Evolutionary conservation across 257 asterid genomes (phyloP).

Genomic region (Apocynum venetum): DNA sequence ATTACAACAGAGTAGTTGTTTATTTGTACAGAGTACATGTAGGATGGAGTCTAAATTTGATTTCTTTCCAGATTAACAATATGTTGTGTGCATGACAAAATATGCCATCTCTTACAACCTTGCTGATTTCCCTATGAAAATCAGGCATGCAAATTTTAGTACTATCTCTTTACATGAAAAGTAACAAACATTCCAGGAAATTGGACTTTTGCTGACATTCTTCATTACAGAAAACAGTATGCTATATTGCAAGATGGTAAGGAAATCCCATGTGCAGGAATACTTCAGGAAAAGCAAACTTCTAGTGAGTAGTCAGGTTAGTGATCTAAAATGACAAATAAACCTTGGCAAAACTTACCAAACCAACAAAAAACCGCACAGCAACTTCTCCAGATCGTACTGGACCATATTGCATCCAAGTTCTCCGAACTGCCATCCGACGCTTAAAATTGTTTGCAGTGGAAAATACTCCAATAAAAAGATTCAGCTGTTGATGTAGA

Average conservation of each 20-base stretch:
- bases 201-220: not conserved
- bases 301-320: not conserved
- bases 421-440: conserved; percentile 96
- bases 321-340: not conserved
- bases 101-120: not conserved
- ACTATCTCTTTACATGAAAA: not conserved
- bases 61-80: not conserved
- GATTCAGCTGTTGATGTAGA: conserved; percentile 46
- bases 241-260: not conserved
- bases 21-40: not conserved
- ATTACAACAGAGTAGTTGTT: not conserved
- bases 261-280: not conserved
- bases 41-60: not conserved
- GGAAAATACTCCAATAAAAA: conserved; percentile 86
- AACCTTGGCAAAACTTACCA: conserved; percentile 49
- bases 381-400: conserved; percentile 84
- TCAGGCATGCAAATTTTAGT: not conserved
- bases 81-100: not conserved
- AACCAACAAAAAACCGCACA: conserved; percentile 96
- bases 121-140: not conserved
- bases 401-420: conserved; percentile 95
- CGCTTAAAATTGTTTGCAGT: conserved; percentile 97
- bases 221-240: not conserved
- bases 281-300: not conserved
- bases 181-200: not conserved